phyloP scores from a whole-genome alignment of 2,329 filamentous ascomycete genomes.

The Claviceps spartinae region DNA sequence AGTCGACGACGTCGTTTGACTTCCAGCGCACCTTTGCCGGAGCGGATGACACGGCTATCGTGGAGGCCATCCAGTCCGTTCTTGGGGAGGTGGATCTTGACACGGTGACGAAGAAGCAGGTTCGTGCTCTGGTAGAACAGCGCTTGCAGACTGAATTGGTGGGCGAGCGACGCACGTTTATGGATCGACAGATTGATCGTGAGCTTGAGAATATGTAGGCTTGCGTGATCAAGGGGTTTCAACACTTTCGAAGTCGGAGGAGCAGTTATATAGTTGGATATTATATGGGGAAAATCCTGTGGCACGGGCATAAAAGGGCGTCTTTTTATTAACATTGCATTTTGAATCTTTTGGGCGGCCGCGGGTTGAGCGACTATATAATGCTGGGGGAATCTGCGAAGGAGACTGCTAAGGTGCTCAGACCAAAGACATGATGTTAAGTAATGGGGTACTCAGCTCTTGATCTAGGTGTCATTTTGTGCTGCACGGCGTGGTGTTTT shows the following conservation, averaged over 20 bases:
- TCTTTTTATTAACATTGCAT: not conserved
- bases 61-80: constrained; percentile 72
- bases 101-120: constrained; percentile 97
- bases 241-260: not conserved
- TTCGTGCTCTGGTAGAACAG: constrained; percentile 82
- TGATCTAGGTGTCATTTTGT: too few species aligned
- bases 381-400: too few species aligned
- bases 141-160: constrained; percentile 77
- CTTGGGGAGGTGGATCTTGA: constrained; percentile 84
- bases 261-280: not conserved
- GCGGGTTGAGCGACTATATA: too few species aligned
- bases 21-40: constrained; percentile 48
- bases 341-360: too few species aligned
- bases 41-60: constrained; percentile 66
- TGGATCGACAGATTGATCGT: constrained; percentile 85
- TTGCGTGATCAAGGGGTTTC: not conserved
- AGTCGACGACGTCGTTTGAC: constrained; percentile 42
- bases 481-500: too few species aligned
- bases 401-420: too few species aligned
- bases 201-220: constrained; percentile 84
- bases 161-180: constrained; percentile 75
- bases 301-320: not conserved
- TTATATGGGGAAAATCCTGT: not conserved
- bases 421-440: too few species aligned
- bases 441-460: too few species aligned